A percentile compares a stretch with the other conserved stretches of the same genome.
Evolutionary conservation across 768 basidiomycete genomes (phyloP).

Genomic region (Rhizopogon roseolus): DNA sequence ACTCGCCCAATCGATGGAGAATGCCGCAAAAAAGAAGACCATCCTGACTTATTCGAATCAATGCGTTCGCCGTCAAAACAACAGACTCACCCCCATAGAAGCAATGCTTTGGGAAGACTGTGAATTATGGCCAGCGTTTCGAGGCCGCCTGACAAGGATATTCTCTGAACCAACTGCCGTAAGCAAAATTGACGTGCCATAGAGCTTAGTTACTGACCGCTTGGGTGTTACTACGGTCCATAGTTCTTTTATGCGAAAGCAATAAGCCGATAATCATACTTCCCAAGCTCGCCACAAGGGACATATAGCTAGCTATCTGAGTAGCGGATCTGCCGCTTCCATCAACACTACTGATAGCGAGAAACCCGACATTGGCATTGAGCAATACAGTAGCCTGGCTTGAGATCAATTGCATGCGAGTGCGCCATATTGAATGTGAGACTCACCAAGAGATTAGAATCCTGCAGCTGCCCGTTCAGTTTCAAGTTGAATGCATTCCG

Average conservation of each 20-base stretch:
- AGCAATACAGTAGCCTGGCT: slow-evolving; percentile 50
- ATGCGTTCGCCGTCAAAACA: not conserved
- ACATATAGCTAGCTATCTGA: slow-evolving; percentile 40
- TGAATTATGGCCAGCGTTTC: slow-evolving; percentile 50
- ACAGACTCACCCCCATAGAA: slow-evolving; percentile 54
- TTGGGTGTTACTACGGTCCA: slow-evolving; percentile 24
- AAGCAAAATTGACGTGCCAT: slow-evolving; percentile 1
- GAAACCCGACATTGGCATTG: slow-evolving; percentile 53
- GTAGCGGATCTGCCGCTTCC: slow-evolving; percentile 16
- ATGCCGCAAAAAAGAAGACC: slow-evolving; percentile 21
- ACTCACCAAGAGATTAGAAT: slow-evolving; percentile 48
- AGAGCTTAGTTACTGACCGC: slow-evolving; percentile 27
- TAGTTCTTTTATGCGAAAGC: slow-evolving; percentile 35
- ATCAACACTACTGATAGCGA: slow-evolving; percentile 44
- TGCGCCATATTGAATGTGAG: not conserved
- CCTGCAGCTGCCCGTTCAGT: slow-evolving; percentile 45
- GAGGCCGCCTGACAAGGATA: slow-evolving; percentile 28
- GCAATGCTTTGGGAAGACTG: slow-evolving; percentile 48
- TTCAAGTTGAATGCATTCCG: slow-evolving; percentile 39
- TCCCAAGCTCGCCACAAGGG: slow-evolving; percentile 35
- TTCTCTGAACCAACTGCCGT: slow-evolving; percentile 6
- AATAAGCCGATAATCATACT: slow-evolving; percentile 39
- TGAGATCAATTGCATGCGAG: not conserved
- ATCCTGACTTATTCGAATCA: slow-evolving; percentile 14
- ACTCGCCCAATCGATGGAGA: slow-evolving; percentile 19